phyloP scores from a whole-genome alignment of 2,329 filamentous ascomycete species.

The Cordyceps sp. region DNA sequence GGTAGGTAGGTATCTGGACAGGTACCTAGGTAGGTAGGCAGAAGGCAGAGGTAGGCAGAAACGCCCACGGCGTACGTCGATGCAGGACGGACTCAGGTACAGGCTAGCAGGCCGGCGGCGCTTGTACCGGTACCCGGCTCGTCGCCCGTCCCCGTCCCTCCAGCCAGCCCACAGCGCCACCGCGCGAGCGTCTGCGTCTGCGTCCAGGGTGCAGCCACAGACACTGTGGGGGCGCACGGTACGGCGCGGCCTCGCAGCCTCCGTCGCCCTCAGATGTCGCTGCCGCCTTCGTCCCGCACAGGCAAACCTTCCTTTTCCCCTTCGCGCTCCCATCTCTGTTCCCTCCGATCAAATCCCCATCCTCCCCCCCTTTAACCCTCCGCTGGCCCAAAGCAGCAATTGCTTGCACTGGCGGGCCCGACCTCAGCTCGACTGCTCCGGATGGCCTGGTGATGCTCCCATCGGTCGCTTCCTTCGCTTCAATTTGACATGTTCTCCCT shows the following conservation, averaged over 20 bases:
- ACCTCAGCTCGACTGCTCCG: constrained; percentile 10
- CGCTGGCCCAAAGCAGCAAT: constrained; percentile 9
- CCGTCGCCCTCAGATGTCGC: constrained; percentile 1
- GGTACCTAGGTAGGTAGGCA: too few species aligned
- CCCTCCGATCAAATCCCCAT: constrained; percentile 1
- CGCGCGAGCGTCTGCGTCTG: constrained; percentile 3
- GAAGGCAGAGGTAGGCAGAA: too few species aligned
- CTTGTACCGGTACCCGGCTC: background rate
- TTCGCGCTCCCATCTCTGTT: constrained; percentile 7
- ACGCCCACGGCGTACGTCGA: too few species aligned
- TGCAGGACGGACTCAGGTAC: too few species aligned
- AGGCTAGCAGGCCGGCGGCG: background rate
- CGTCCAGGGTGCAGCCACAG: background rate
- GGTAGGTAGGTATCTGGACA: too few species aligned
- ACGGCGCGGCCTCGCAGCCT: constrained; percentile 1
- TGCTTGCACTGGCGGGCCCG: constrained; percentile 10
- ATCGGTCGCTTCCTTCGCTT: constrained; percentile 6
- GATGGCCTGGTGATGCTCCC: constrained; percentile 13
- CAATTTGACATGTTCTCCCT: constrained; percentile 13
- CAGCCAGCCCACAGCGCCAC: constrained; percentile 1
- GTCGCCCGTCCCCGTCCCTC: background rate
- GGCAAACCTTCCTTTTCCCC: constrained; percentile 7
- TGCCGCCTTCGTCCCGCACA: constrained; percentile 4
- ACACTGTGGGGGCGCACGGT: constrained; percentile 5
- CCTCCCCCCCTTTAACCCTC: constrained; percentile 2